These are phyloP conservation scores for Arachis hypogaea DNA, from an alignment of 306 rosid species.

Conservation along the genomic window DNA sequence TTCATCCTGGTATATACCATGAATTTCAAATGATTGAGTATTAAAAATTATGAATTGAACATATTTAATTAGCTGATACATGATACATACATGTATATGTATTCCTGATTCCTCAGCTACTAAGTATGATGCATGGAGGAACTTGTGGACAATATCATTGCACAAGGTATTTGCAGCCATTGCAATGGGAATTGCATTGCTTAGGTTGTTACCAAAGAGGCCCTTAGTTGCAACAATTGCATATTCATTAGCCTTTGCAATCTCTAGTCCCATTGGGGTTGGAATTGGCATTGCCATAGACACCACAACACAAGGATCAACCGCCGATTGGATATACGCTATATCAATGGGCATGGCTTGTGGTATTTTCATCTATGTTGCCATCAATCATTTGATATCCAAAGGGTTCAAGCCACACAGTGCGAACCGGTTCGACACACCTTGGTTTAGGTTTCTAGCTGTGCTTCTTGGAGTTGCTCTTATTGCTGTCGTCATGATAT, in stretches of 20 bases:
- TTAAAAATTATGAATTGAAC: too few species aligned
- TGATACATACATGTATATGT: too few species aligned
- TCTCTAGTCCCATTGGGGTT: slow-evolving; percentile 76
- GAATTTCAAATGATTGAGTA: too few species aligned
- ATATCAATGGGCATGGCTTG: slow-evolving; percentile 83
- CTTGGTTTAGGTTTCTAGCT: slow-evolving; percentile 66
- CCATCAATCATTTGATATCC: slow-evolving; percentile 76
- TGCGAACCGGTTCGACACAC: slow-evolving; percentile 47
- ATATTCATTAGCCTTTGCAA: slow-evolving; percentile 67
- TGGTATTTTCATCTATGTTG: slow-evolving; percentile 78
- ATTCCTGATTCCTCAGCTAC: slow-evolving; percentile 39
- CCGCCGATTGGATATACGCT: slow-evolving; percentile 73
- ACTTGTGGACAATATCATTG: slow-evolving; percentile 75
- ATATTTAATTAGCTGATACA: too few species aligned
- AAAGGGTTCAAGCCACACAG: slow-evolving; percentile 62
- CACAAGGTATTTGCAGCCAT: slow-evolving; percentile 87
- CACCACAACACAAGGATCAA: slow-evolving; percentile 65
- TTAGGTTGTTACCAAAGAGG: slow-evolving; percentile 72
- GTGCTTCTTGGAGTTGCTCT: slow-evolving; percentile 72
- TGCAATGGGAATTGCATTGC: slow-evolving; percentile 81
- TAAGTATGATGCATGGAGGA: slow-evolving; percentile 78
- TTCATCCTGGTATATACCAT: too few species aligned
- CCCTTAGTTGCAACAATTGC: slow-evolving; percentile 53
- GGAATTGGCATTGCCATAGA: slow-evolving; percentile 83
- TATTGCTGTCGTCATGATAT: slow-evolving; percentile 73